A percentile compares a stretch with the other conserved stretches of the same genome.
Evolutionary conservation across 2,329 filamentous ascomycete genomes (phyloP).

Genomic region (Canariomyces notabilis): DNA sequence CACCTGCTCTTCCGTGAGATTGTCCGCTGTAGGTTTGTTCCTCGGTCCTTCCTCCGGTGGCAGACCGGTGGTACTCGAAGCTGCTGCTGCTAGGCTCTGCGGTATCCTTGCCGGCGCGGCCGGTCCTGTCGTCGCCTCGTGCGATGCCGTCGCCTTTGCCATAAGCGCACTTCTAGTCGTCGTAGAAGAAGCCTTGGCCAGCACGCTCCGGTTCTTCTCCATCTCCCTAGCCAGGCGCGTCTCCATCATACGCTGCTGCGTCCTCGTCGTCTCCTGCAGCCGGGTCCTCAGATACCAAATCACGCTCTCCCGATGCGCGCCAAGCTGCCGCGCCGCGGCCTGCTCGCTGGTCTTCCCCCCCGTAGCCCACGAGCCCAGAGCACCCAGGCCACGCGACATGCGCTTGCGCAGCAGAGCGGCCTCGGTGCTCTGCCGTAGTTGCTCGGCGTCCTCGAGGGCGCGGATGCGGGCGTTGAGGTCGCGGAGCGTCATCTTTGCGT

Average conservation of each 20-base stretch:
- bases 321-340: slow-evolving; percentile 59
- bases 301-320: slow-evolving; percentile 72
- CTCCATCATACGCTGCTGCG: slow-evolving; percentile 91
- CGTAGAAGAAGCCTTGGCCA: slow-evolving; percentile 73
- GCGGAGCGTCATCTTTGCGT: slow-evolving; percentile 78
- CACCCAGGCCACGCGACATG: slow-evolving; percentile 59
- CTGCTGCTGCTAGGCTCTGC: too few species aligned
- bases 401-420: slow-evolving; percentile 66
- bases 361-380: slow-evolving; percentile 60
- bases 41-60: slow-evolving; percentile 20
- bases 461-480: slow-evolving; percentile 79
- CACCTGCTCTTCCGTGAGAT: slow-evolving; percentile 75
- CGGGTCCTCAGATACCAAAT: slow-evolving; percentile 74
- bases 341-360: slow-evolving; percentile 63
- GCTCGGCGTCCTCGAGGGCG: slow-evolving; percentile 74
- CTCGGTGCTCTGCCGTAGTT: slow-evolving; percentile 72
- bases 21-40: slow-evolving; percentile 35
- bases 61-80: neutral
- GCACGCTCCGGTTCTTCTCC: slow-evolving; percentile 81
- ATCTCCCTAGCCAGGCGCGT: slow-evolving; percentile 76
- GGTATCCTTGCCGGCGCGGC: too few species aligned
- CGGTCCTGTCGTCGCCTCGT: too few species aligned
- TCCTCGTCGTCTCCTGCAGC: slow-evolving; percentile 69
- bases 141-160: slow-evolving; percentile 10
- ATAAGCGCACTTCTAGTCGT: slow-evolving; percentile 33